phyloP scores from a whole-genome alignment of 176 grass and related monocot species.

The Pontederia crassipes region DNA sequence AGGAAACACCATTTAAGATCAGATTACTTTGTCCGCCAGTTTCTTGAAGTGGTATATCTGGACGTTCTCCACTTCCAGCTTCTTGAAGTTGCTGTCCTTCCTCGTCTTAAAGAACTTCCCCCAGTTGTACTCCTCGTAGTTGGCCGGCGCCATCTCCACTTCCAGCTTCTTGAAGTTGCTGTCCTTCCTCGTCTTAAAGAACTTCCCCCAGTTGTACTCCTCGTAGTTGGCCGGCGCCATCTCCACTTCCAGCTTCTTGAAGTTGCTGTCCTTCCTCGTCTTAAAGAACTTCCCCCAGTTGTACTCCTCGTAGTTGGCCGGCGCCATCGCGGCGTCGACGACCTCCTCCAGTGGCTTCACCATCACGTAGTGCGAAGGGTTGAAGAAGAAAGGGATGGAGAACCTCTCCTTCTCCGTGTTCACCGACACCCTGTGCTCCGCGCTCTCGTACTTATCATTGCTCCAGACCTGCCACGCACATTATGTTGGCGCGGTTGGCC shows the following conservation, averaged over 20 bases:
- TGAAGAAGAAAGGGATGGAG: constrained; percentile 69
- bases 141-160: constrained; percentile 26
- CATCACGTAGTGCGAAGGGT: constrained; percentile 28
- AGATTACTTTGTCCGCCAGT: background rate
- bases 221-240: constrained; percentile 38
- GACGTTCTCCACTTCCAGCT: constrained; percentile 49
- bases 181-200: constrained; percentile 48
- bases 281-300: constrained; percentile 55
- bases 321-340: constrained; percentile 28
- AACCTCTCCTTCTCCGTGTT: constrained; percentile 56
- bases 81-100: constrained; percentile 67
- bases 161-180: constrained; percentile 71
- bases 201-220: constrained; percentile 47
- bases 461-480: constrained; percentile 48
- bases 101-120: constrained; percentile 48
- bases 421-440: constrained; percentile 58
- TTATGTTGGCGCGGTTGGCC: no score
- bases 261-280: constrained; percentile 56
- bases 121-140: constrained; percentile 45
- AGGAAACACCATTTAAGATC: no score
- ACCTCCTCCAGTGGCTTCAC: constrained; percentile 51
- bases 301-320: constrained; percentile 38
- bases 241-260: constrained; percentile 50
- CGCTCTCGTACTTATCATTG: constrained; percentile 79
- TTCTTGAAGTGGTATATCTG: constrained; percentile 72